phyloP scores from a whole-genome alignment of 139 green algal genomes.

The Eudorina sp. region DNA sequence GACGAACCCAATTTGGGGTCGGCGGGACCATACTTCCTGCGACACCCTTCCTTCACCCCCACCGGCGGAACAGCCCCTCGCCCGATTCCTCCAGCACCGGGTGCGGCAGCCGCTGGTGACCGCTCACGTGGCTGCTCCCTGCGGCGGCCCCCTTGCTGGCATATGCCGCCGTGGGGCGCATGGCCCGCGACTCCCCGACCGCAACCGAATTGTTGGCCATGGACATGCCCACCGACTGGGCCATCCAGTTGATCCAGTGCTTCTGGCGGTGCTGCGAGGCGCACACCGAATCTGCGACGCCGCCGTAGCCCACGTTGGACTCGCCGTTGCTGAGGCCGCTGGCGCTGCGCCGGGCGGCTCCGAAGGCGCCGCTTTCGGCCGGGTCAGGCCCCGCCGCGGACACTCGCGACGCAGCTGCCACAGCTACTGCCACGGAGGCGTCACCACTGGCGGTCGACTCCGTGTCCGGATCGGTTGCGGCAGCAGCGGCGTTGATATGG shows the following conservation, averaged over 20 bases:
- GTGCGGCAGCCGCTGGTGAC: not conserved
- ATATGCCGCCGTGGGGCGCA: too few relatives aligned
- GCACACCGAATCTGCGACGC: conserved; percentile 4
- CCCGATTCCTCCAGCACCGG: not conserved
- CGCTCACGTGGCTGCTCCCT: not conserved
- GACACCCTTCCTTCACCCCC: not conserved
- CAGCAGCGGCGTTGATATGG: not conserved
- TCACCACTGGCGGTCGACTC: not conserved
- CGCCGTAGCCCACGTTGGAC: not conserved
- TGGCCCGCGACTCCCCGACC: not conserved
- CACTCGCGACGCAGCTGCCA: not conserved
- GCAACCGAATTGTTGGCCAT: not conserved
- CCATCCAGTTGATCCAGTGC: conserved; percentile 44
- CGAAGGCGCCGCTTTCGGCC: not conserved
- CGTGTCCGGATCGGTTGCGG: not conserved
- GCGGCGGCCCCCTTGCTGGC: not conserved
- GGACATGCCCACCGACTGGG: conserved; percentile 24
- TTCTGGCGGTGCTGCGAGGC: conserved; percentile 33
- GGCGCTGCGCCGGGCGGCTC: not conserved
- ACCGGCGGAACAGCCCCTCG: not conserved
- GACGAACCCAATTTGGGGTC: too few relatives aligned
- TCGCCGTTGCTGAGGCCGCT: conserved; percentile 35
- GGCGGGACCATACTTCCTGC: not conserved
- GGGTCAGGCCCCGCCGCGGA: not conserved
- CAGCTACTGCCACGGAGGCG: not conserved